Percentiles rank a stretch among this genome's conserved stretches.
Conservation (phyloP, 495 filamentous ascomycete species). For the Aeminium ludgeri region DNA sequence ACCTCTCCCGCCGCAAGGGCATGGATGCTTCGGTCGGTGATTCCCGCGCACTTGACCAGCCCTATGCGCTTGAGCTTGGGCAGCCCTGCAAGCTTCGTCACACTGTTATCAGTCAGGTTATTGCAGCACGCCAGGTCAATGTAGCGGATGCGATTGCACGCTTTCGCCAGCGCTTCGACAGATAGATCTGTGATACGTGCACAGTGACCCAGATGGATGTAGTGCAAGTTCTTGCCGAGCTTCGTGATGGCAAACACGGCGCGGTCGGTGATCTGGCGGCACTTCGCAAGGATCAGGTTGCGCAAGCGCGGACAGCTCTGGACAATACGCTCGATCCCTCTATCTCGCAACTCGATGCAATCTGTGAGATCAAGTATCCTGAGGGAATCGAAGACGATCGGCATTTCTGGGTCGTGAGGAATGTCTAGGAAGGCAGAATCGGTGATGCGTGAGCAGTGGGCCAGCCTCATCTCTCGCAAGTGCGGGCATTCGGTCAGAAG, state of each 20-base stretch:
- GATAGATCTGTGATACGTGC: conserved; percentile 73
- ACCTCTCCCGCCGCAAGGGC: conserved; percentile 51
- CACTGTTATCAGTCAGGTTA: conserved; percentile 72
- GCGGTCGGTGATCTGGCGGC: conserved; percentile 75
- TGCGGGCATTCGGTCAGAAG: conserved; percentile 59
- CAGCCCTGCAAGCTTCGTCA: conserved; percentile 67
- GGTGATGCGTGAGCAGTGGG: conserved; percentile 65
- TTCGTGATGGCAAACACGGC: conserved; percentile 73
- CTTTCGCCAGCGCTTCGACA: conserved; percentile 63
- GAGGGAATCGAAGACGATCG: conserved; percentile 54
- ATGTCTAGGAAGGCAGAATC: conserved; percentile 74
- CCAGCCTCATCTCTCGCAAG: conserved; percentile 75
- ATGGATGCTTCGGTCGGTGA: conserved; percentile 76
- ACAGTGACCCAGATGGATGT: conserved; percentile 90
- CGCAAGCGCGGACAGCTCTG: conserved; percentile 71
- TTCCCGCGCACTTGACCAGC: conserved; percentile 77
- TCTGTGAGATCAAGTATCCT: conserved; percentile 89
- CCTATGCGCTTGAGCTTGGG: conserved; percentile 91
- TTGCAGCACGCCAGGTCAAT: conserved; percentile 93
- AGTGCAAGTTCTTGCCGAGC: conserved; percentile 90
- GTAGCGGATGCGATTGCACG: conserved; percentile 88
- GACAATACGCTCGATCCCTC: conserved; percentile 73
- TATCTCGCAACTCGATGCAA: conserved; percentile 66
- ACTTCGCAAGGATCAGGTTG: conserved; percentile 89
- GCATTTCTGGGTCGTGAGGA: conserved; percentile 33